Evolutionary conservation across 495 filamentous ascomycete species (phyloP).

Genomic region (Tuber indicum): DNA sequence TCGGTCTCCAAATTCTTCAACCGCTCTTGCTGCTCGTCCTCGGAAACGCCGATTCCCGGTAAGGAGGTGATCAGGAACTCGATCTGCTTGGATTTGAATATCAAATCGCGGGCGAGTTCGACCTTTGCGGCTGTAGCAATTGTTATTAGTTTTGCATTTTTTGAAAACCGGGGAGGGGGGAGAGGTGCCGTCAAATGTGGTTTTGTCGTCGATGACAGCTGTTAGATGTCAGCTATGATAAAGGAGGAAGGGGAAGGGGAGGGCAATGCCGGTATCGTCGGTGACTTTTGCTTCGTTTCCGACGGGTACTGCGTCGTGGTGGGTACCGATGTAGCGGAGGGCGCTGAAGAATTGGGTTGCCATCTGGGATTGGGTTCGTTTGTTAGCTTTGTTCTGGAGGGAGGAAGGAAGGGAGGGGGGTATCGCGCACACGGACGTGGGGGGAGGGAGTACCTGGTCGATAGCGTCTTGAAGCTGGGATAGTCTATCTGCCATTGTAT

Average conservation of each 20-base stretch:
- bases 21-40: slow-evolving; percentile 68
- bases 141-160: slow-evolving; percentile 44
- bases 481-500: slow-evolving; percentile 75
- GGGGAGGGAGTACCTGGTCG: slow-evolving; percentile 59
- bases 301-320: slow-evolving; percentile 68
- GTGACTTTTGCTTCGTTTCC: slow-evolving; percentile 54
- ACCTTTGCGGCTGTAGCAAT: slow-evolving; percentile 54
- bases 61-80: slow-evolving; percentile 74
- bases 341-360: slow-evolving; percentile 82
- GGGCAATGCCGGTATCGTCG: slow-evolving; percentile 50
- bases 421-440: slow-evolving; percentile 12
- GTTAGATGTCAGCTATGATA: slow-evolving; percentile 5
- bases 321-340: slow-evolving; percentile 72
- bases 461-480: slow-evolving; percentile 93
- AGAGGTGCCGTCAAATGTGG: slow-evolving; percentile 29
- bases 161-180: not conserved
- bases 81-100: slow-evolving; percentile 90
- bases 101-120: slow-evolving; percentile 79
- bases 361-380: slow-evolving; percentile 51
- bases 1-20: slow-evolving; percentile 72
- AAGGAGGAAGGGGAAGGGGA: slow-evolving; percentile 21
- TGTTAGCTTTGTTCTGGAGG: slow-evolving; percentile 8
- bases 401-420: not conserved
- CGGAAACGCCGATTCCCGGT: slow-evolving; percentile 80
- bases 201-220: slow-evolving; percentile 34